These are phyloP conservation scores for Paraphaeosphaeria minitans DNA, from an alignment of 2,329 filamentous ascomycete species.

Conservation along the genomic window DNA sequence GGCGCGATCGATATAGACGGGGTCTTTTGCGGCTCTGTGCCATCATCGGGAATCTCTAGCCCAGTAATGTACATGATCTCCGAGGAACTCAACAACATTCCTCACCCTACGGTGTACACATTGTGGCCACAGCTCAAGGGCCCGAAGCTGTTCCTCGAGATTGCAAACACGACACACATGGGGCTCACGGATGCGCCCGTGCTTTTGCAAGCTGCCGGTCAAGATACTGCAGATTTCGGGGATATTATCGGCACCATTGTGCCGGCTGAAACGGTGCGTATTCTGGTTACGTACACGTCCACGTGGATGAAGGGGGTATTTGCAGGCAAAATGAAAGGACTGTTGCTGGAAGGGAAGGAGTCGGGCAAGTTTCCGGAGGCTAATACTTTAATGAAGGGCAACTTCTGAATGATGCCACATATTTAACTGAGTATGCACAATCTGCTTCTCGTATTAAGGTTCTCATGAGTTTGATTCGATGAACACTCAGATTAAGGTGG, in stretches of 20 bases:
- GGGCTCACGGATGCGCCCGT: slow-evolving; percentile 22
- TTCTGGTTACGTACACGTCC: slow-evolving; percentile 21
- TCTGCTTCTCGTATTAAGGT: no score
- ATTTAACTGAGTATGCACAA: not conserved
- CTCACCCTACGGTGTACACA: slow-evolving; percentile 16
- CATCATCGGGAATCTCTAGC: slow-evolving; percentile 20
- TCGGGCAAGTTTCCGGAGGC: slow-evolving; percentile 27
- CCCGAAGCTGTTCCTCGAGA: slow-evolving; percentile 29
- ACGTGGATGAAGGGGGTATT: slow-evolving; percentile 26
- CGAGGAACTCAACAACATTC: slow-evolving; percentile 9
- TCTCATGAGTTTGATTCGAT: not conserved
- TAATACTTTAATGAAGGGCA: slow-evolving; percentile 17
- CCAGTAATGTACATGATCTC: slow-evolving; percentile 29
- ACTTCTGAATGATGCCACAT: slow-evolving; percentile 8
- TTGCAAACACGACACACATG: slow-evolving; percentile 25
- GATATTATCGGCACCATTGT: slow-evolving; percentile 23
- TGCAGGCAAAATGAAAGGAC: slow-evolving; percentile 20
- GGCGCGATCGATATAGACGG: slow-evolving; percentile 22
- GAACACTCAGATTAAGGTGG: not conserved
- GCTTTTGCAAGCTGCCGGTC: slow-evolving; percentile 24
- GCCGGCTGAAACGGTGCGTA: slow-evolving; percentile 12
- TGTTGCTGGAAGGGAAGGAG: slow-evolving; percentile 22
- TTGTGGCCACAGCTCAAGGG: slow-evolving; percentile 26
- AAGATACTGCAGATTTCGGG: slow-evolving; percentile 16
- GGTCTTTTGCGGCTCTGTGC: slow-evolving; percentile 20